Percentiles rank a stretch among this genome's conserved stretches.
These are phyloP conservation scores for Adansonia madagascariensis DNA, from an alignment of 441 rosid genomes.

Conservation along the genomic window DNA sequence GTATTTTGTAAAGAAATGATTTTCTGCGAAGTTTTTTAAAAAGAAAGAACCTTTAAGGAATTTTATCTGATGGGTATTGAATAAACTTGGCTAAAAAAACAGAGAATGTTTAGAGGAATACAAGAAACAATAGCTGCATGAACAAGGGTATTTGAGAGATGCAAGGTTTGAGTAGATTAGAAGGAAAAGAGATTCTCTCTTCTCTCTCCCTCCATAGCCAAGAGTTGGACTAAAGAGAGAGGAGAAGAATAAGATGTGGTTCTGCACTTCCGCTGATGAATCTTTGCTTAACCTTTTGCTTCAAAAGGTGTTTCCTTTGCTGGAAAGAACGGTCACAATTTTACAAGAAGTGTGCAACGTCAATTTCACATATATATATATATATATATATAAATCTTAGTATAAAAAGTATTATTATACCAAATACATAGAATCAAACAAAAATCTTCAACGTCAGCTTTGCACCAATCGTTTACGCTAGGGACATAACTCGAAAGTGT, in stretches of 20 bases:
- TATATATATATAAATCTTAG: background rate
- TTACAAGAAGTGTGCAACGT: background rate
- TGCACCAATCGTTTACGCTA: background rate
- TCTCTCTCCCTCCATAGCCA: slow-evolving; percentile 20
- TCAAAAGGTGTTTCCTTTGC: slow-evolving; percentile 7
- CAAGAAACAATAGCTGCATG: slow-evolving; percentile 23
- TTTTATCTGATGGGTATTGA: slow-evolving; percentile 15
- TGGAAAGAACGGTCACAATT: slow-evolving; percentile 13
- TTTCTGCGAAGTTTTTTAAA: background rate
- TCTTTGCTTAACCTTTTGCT: background rate
- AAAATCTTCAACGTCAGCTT: background rate
- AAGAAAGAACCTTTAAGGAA: background rate
- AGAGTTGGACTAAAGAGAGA: slow-evolving; percentile 11
- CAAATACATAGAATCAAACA: background rate
- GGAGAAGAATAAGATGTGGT: background rate
- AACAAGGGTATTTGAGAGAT: slow-evolving; percentile 4
- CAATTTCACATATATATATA: background rate
- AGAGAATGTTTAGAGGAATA: slow-evolving; percentile 22
- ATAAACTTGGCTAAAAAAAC: slow-evolving; percentile 22
- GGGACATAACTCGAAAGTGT: background rate
- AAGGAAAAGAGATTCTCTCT: background rate
- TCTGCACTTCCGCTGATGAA: background rate
- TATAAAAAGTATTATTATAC: background rate
- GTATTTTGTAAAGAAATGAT: background rate
- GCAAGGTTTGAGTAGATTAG: background rate